A percentile compares a stretch with the other conserved stretches of the same genome.
Evolutionary conservation across 352 stramenopile genomes (phyloP).

Genomic region (Phytophthora ohioensis): DNA sequence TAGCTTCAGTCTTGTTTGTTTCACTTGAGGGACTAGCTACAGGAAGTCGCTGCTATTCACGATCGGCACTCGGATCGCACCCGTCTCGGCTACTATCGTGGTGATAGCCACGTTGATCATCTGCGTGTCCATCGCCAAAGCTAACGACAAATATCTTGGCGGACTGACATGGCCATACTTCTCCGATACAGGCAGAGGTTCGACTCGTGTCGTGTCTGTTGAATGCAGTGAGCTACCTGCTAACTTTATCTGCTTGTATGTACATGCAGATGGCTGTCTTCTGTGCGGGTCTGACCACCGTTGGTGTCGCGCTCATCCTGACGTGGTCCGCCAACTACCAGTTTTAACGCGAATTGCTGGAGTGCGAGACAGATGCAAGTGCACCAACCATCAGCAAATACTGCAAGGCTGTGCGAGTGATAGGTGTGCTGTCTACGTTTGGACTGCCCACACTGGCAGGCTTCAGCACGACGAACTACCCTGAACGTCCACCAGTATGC

Average conservation of each 20-base stretch:
- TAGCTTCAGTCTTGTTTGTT: too few species aligned
- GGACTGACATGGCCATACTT: conserved; percentile 59
- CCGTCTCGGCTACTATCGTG: conserved; percentile 38
- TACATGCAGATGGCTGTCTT: conserved; percentile 28
- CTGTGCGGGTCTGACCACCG: conserved; percentile 35
- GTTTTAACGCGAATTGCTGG: conserved; percentile 42
- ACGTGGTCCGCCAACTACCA: conserved; percentile 55
- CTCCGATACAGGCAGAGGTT: conserved; percentile 52
- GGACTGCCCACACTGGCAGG: conserved; percentile 55
- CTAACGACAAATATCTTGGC: conserved; percentile 48
- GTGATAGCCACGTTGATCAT: conserved; percentile 48
- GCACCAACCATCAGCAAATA: conserved; percentile 7
- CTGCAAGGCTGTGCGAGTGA: conserved; percentile 23
- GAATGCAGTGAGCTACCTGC: too few species aligned
- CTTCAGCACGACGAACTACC: conserved; percentile 64
- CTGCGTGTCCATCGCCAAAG: conserved; percentile 52
- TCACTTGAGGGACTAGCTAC: too few species aligned
- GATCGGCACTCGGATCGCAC: conserved; percentile 25
- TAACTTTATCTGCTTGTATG: too few species aligned
- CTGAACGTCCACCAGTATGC: conserved; percentile 59
- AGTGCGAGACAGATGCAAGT: background rate
- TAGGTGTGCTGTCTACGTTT: conserved; percentile 41
- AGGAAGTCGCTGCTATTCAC: background rate
- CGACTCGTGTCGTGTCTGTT: background rate
- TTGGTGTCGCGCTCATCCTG: conserved; percentile 38